Evolutionary conservation across 805 yeast genomes (phyloP), one percentile per base, ranked within the genome.

Genomic region (Ogataea polymorpha): DNA sequence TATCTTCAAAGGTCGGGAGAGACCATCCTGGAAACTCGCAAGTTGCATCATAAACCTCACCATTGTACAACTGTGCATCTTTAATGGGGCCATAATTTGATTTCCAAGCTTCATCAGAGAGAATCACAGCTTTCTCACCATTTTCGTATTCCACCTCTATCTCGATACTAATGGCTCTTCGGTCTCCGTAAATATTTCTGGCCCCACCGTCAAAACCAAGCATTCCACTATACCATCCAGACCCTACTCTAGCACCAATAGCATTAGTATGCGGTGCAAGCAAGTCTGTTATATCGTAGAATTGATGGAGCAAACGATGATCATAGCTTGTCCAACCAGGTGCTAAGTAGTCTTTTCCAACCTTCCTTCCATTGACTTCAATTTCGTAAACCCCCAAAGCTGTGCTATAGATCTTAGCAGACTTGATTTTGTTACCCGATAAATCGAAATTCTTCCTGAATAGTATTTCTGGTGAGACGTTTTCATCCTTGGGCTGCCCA

Each of bases 301-400:
- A 48, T 23, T 48, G 55, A 25, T 55, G 54, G 21, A 45, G 42
- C 12, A 56, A 14, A 6, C 61, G 35, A 36, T 52, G 46, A 10
- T 49, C 37, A 37, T 55, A 56, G 23, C 54, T 48, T 5, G 58
- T 55, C 59, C 59, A 56, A 6, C 61, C 61, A 6, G 61, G 61
- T 11, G 51, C 50, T 11, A 56, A 44, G 29, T 39, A 37, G 16
- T 50, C 57, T 14, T 37, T 38, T 8, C 56, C 51, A 23, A 56
- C 46, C 25, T 29, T 36, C 5, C 10, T 14, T 5, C 60, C 60
- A 33, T 56, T 56, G 25, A 56, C 37, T 31, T 53, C 55, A 13
- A 51, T 37, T 35, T 55, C 50, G 39, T 55, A 55, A 13, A 50
- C 44, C 12, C 59, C 59, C 23, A 41, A 26, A 9, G 59, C 56